Conservation (phyloP, 2,329 filamentous ascomycete species). For the Curvularia lunata region DNA sequence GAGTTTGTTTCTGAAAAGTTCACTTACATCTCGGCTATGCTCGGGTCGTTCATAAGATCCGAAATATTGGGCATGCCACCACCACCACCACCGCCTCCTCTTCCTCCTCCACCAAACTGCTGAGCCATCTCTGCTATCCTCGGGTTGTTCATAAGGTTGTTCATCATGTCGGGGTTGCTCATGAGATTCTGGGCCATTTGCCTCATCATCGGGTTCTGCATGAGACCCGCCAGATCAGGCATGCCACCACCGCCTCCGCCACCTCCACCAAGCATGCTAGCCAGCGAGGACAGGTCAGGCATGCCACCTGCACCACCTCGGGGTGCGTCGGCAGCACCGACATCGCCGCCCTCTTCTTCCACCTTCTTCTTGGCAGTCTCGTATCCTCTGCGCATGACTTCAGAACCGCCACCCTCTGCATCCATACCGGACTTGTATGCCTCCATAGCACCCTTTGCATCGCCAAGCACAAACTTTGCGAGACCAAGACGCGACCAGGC, state of each 20-base stretch:
- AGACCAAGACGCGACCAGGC: constrained; percentile 94
- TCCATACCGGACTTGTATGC: constrained; percentile 94
- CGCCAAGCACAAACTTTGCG: constrained; percentile 88
- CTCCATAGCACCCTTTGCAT: constrained; percentile 90
- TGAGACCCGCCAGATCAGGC: constrained; percentile 73
- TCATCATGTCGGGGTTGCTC: constrained; percentile 93
- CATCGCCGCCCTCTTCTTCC: constrained; percentile 73
- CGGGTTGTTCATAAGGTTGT: constrained; percentile 93
- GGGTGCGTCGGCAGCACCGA: constrained; percentile 52
- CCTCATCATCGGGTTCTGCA: constrained; percentile 91
- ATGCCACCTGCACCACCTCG: constrained; percentile 70
- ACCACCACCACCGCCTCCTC: constrained; percentile 65
- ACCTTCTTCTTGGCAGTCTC: constrained; percentile 91
- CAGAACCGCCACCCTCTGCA: constrained; percentile 90
- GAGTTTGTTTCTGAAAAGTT: neutral
- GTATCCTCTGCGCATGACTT: constrained; percentile 96
- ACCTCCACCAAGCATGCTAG: constrained; percentile 53
- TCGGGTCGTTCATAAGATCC: constrained; percentile 88
- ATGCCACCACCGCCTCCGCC: constrained; percentile 74
- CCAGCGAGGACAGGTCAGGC: constrained; percentile 81
- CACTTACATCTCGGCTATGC: constrained; percentile 89
- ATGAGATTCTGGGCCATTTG: constrained; percentile 97
- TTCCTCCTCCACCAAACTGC: constrained; percentile 62
- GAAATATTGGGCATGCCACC: constrained; percentile 90
- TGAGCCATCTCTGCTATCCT: constrained; percentile 85